Evolutionary conservation across 345 rosid species (phyloP).

Genomic region (Populus euphratica): DNA sequence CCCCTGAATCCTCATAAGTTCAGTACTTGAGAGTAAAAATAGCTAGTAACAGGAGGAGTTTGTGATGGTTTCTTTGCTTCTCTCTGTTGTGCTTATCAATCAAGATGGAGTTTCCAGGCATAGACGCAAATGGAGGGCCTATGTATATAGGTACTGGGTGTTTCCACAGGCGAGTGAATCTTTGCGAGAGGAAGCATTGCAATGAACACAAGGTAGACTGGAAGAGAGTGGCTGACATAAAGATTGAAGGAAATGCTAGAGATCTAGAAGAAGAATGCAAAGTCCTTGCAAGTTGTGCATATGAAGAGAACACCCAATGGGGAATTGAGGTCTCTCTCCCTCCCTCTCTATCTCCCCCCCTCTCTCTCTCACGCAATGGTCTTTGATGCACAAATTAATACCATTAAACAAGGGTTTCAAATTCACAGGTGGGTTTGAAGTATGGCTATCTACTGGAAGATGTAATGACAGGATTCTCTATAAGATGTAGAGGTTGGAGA

Average conservation of each 20-base stretch:
- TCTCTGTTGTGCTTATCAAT: neutral
- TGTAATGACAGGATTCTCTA: slow-evolving; percentile 69
- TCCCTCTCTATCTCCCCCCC: too few species aligned
- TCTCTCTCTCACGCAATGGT: too few species aligned
- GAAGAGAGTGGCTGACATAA: slow-evolving; percentile 15
- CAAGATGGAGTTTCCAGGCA: slow-evolving; percentile 61
- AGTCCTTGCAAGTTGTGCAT: slow-evolving; percentile 55
- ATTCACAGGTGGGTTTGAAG: slow-evolving; percentile 59
- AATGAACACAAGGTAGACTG: slow-evolving; percentile 20
- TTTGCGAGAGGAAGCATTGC: slow-evolving; percentile 41
- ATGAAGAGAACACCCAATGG: slow-evolving; percentile 58
- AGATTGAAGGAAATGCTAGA: slow-evolving; percentile 1
- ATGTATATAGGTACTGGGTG: slow-evolving; percentile 69
- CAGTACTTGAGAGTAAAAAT: neutral
- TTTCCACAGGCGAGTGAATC: slow-evolving; percentile 70
- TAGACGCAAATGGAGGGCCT: slow-evolving; percentile 72
- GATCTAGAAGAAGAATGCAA: slow-evolving; percentile 36
- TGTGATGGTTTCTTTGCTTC: neutral
- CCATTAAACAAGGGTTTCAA: neutral
- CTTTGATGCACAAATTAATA: too few species aligned
- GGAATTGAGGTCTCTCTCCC: slow-evolving; percentile 52
- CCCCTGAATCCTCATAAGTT: neutral
- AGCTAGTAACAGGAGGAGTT: neutral
- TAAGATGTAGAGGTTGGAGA: slow-evolving; percentile 73
- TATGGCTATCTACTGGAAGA: slow-evolving; percentile 75